Conservation (phyloP, 176 grass and related monocot genomes). For the Pontederia paniculata region DNA sequence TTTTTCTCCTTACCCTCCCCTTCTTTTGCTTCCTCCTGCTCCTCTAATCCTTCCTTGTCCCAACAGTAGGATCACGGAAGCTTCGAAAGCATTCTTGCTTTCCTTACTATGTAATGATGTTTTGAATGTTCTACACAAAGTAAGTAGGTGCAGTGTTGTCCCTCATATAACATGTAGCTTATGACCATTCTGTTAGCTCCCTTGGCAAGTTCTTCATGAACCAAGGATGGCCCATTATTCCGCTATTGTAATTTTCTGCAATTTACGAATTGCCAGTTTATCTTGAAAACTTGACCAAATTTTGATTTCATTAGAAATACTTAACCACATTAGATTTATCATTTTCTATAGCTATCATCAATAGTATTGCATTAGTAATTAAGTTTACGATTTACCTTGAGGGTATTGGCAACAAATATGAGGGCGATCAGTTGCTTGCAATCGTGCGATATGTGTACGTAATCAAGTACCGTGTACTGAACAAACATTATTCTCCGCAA, state of each 20-base stretch:
- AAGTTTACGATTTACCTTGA: conserved; percentile 31
- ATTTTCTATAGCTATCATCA: no score
- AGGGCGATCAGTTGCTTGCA: conserved; percentile 69
- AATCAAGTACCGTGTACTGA: conserved; percentile 69
- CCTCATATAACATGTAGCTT: conserved; percentile 64
- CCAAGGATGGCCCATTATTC: conserved; percentile 97
- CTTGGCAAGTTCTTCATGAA: conserved; percentile 93
- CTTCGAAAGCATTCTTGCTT: conserved; percentile 60
- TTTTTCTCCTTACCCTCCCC: not conserved
- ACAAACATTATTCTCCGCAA: conserved; percentile 85
- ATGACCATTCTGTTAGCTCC: conserved; percentile 60
- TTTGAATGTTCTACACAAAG: conserved; percentile 61
- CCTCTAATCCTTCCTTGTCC: conserved; percentile 38
- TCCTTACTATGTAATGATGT: conserved; percentile 71
- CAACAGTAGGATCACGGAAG: conserved; percentile 39
- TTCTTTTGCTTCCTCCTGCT: conserved; percentile 49
- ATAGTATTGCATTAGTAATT: no score
- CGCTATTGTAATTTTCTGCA: conserved; percentile 83
- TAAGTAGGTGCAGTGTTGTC: conserved; percentile 61
- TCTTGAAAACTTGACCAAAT: no score
- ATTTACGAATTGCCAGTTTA: no score
- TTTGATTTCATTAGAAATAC: no score
- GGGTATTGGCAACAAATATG: conserved; percentile 69
- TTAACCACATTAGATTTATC: no score
- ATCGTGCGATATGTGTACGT: conserved; percentile 66